phyloP scores from a whole-genome alignment of 495 filamentous ascomycete species.

The Aspergillus carlsbadensis region DNA sequence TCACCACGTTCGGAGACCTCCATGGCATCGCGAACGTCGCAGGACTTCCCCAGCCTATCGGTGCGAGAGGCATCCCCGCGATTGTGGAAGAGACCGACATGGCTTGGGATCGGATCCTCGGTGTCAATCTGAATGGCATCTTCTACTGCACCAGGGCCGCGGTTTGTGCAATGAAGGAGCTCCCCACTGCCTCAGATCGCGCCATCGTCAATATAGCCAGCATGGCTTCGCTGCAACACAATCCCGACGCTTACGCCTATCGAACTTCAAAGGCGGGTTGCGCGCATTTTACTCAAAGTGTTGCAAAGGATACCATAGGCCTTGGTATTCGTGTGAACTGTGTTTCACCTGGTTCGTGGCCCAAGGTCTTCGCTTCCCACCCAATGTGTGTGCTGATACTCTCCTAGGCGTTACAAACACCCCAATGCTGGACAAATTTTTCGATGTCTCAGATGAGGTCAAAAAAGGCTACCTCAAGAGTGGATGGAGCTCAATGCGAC shows the following conservation, averaged over 20 bases:
- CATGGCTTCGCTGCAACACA: constrained; percentile 4
- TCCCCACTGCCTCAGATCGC: background rate
- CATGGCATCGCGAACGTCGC: constrained; percentile 14
- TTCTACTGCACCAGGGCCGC: constrained; percentile 6
- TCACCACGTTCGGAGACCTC: constrained; percentile 2
- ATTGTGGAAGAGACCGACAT: constrained; percentile 11
- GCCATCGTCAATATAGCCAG: constrained; percentile 13
- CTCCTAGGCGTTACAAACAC: constrained; percentile 12
- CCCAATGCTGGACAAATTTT: background rate
- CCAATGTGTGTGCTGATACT: constrained; percentile 26
- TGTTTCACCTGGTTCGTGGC: constrained; percentile 8
- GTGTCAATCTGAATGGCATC: constrained; percentile 12
- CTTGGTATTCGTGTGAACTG: constrained; percentile 9
- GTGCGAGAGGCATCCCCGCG: background rate
- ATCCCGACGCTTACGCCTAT: constrained; percentile 9
- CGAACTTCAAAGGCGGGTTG: constrained; percentile 7
- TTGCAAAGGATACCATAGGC: constrained; percentile 5
- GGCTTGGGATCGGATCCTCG: constrained; percentile 1
- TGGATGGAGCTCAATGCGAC: background rate
- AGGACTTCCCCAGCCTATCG: constrained; percentile 4
- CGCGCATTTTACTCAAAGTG: constrained; percentile 9
- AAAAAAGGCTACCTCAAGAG: background rate
- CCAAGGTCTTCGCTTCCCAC: background rate
- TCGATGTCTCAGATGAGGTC: background rate
- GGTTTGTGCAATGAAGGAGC: constrained; percentile 10